A percentile compares a stretch with the other conserved stretches of the same genome.
These are phyloP conservation scores for Flueggea neowawraea DNA, from an alignment of 441 rosid genomes.

Conservation along the genomic window DNA sequence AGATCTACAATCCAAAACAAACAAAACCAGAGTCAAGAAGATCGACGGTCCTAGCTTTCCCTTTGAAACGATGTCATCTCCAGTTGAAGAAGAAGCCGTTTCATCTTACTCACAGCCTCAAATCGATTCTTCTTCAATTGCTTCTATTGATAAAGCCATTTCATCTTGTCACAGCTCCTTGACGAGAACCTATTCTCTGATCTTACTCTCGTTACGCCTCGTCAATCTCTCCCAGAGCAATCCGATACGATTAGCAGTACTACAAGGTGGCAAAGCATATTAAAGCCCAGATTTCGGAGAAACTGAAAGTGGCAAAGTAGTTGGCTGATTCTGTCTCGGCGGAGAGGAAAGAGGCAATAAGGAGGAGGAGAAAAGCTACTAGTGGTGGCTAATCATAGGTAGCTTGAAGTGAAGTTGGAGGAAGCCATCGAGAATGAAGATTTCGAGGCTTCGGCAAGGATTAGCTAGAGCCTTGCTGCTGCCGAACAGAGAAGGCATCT, in stretches of 20 bases:
- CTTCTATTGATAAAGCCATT: neutral
- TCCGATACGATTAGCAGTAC: too few relatives aligned
- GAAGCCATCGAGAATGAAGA: constrained; percentile 84
- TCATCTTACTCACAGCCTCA: too few relatives aligned
- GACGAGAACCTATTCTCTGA: constrained; percentile 87
- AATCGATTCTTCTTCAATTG: constrained; percentile 9
- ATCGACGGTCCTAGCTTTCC: too few relatives aligned
- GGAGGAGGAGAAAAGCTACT: constrained; percentile 61
- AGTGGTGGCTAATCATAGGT: constrained; percentile 44
- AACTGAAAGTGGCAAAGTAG: constrained; percentile 46
- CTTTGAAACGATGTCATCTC: too few relatives aligned
- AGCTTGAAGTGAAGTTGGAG: constrained; percentile 67
- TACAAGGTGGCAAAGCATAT: constrained; percentile 19
- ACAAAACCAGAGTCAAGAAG: too few relatives aligned
- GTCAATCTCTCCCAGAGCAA: constrained; percentile 8
- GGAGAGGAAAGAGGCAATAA: constrained; percentile 54
- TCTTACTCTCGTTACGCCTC: constrained; percentile 48
- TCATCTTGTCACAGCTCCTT: constrained; percentile 29
- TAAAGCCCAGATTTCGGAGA: constrained; percentile 46
- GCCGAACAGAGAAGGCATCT: constrained; percentile 49
- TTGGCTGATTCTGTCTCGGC: constrained; percentile 50
- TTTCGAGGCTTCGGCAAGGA: constrained; percentile 70
- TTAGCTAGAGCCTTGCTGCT: constrained; percentile 64
- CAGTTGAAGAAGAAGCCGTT: too few relatives aligned
- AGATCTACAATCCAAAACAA: too few relatives aligned